Evolutionary conservation across 768 basidiomycete genomes (phyloP).

Genomic region (Cantharellus anzutake): DNA sequence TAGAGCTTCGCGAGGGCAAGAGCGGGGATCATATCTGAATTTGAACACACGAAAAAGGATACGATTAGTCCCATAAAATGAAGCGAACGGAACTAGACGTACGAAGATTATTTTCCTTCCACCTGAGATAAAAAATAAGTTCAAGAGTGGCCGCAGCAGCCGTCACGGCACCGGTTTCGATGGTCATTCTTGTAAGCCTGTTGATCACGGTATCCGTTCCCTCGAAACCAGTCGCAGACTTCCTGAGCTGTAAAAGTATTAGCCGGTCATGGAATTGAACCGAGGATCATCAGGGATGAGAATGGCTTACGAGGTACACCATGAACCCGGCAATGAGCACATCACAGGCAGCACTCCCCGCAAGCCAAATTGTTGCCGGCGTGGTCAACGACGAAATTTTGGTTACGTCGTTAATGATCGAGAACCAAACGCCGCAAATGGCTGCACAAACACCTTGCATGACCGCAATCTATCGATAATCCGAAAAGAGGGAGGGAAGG

Average conservation of each 20-base stretch:
- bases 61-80: neutral
- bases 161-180: constrained; percentile 7
- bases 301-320: neutral
- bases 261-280: neutral
- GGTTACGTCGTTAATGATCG: constrained; percentile 6
- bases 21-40: constrained; percentile 3
- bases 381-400: constrained; percentile 4
- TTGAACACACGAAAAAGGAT: neutral
- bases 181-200: constrained; percentile 6
- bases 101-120: constrained; percentile 5
- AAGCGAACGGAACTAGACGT: neutral
- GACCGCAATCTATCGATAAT: neutral
- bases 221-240: neutral
- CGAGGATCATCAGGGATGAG: neutral
- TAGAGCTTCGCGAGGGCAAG: constrained; percentile 7
- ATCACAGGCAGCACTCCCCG: constrained; percentile 5
- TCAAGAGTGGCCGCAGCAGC: constrained; percentile 5
- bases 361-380: constrained; percentile 7
- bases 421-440: constrained; percentile 7
- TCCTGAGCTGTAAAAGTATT: neutral
- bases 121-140: constrained; percentile 5
- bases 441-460: constrained; percentile 5
- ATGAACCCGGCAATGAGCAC: constrained; percentile 5
- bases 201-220: constrained; percentile 5
- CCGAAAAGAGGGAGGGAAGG: no score